Base-by-base conservation (phyloP, 805 yeast genomes). In the Metschnikowia rubicola region DNA sequence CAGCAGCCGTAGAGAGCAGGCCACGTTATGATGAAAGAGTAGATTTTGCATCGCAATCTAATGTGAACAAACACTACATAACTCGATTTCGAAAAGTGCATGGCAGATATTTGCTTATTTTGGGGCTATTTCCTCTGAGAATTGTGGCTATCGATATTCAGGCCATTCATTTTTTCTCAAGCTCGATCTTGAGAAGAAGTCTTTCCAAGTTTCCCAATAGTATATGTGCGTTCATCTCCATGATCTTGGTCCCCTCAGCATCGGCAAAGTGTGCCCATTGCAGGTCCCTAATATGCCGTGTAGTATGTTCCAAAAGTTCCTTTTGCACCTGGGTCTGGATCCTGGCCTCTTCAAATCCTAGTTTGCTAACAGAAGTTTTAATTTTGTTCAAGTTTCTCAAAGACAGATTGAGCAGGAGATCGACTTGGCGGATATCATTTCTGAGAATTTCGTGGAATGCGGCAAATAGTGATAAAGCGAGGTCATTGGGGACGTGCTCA, bases 221-320 rank as follows among this genome's bases (percentile, higher is more conserved):
- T 10, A 8, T 12, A 28, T 19, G 29, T 12, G 38, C 38, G 10
- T 41, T 15, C 29, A 7, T n/a, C 30, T 41, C 38, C 41, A 37
- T 21, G 9, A 3, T 10, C 10, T 10, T 36, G 13, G n/a, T 17
- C 11, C 26, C 12, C n/a, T 21, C 37, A 1, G 46, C 36, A 9
- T 17, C 46, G 8, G 46, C 37, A 15, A 43, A 37, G 3, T 5
- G 13, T 11, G 32, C 34, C 41, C 46, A 43, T 31, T 31, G 32
- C 36, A 32, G 9, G n/a, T 11, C 36, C 17, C 21, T 13, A 11
- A 35, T 35, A 4, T 35, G 37, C 38, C 28, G 8, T 8, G 39
- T 29, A 21, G 32, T 21, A 6, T 35, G 21, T 21, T 30, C 32
- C 40, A 42, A 42, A 5, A 36, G n/a, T 5, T 30, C 39, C 10